Conservation (phyloP, 2,329 filamentous ascomycete species). For the Teratosphaeria viscida region DNA sequence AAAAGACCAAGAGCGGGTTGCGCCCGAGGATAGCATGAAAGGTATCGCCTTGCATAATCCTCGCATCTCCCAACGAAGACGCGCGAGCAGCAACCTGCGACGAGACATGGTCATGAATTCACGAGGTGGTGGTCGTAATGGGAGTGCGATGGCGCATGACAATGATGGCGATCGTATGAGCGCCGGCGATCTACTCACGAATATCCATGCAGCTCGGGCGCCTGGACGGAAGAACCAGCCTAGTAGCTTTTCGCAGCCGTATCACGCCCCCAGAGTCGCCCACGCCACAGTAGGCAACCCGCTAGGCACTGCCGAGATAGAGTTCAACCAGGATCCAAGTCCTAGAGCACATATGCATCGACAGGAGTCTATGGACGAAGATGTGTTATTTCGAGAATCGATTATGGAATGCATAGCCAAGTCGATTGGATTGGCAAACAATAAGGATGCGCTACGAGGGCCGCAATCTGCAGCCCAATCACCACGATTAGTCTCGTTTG, state of each 20-base stretch:
- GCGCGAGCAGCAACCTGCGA: constrained; percentile 63
- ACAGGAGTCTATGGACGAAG: constrained; percentile 77
- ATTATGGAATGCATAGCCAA: constrained; percentile 95
- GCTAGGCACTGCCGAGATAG: constrained; percentile 32
- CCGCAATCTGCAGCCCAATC: constrained; percentile 73
- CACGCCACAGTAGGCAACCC: constrained; percentile 31
- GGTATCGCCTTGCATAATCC: constrained; percentile 92
- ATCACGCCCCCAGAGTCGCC: constrained; percentile 28
- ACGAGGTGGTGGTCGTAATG: constrained; percentile 30
- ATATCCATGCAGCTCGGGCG: constrained; percentile 59
- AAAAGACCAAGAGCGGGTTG: constrained; percentile 67
- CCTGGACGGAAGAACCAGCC: constrained; percentile 36
- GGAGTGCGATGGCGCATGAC: constrained; percentile 9
- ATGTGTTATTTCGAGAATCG: constrained; percentile 76
- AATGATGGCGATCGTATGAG: constrained; percentile 26
- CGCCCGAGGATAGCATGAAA: constrained; percentile 71
- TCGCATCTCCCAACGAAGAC: constrained; percentile 47
- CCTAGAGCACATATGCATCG: constrained; percentile 45
- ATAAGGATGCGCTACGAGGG: constrained; percentile 54
- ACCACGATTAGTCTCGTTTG: constrained; percentile 72
- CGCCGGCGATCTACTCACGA: constrained; percentile 63
- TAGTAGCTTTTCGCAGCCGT: constrained; percentile 38
- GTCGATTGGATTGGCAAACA: constrained; percentile 70
- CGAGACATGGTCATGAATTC: constrained; percentile 72
- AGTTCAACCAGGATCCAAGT: constrained; percentile 26